phyloP scores from a whole-genome alignment of 768 basidiomycete species.

The Trametes gibbosa region DNA sequence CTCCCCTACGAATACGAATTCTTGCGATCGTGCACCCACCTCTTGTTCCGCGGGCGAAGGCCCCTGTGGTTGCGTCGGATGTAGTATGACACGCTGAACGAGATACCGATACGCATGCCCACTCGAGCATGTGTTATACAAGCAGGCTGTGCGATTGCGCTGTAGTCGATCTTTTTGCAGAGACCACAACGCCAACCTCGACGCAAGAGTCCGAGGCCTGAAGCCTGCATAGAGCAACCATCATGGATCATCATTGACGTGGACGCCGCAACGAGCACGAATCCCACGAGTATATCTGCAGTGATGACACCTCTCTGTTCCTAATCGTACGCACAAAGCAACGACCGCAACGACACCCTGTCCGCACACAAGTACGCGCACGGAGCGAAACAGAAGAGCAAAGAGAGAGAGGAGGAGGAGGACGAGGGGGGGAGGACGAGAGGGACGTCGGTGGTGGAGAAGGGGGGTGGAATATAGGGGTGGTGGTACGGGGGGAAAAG shows the following conservation, averaged over 20 bases:
- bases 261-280: slow-evolving; percentile 6
- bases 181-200: too few species aligned
- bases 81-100: too few species aligned
- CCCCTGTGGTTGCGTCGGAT: too few species aligned
- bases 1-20: too few species aligned
- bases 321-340: slow-evolving; percentile 30
- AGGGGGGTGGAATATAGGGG: slow-evolving; percentile 3
- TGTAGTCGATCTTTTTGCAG: too few species aligned
- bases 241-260: slow-evolving; percentile 19
- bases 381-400: slow-evolving; percentile 28
- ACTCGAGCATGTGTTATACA: too few species aligned
- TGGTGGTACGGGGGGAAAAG: background rate
- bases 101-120: too few species aligned
- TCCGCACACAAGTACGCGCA: slow-evolving; percentile 12
- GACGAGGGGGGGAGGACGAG: slow-evolving; percentile 23
- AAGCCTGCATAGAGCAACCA: slow-evolving; percentile 2
- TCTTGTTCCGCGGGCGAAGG: too few species aligned
- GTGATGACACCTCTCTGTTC: slow-evolving; percentile 31
- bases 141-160: too few species aligned
- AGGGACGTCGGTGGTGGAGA: slow-evolving; percentile 14
- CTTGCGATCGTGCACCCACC: too few species aligned
- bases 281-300: slow-evolving; percentile 21
- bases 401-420: slow-evolving; percentile 3
- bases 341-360: slow-evolving; percentile 30
- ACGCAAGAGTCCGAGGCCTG: background rate